Evolutionary conservation across 179 eudicot genomes (phyloP).

Genomic region (Beta macrorhiza): DNA sequence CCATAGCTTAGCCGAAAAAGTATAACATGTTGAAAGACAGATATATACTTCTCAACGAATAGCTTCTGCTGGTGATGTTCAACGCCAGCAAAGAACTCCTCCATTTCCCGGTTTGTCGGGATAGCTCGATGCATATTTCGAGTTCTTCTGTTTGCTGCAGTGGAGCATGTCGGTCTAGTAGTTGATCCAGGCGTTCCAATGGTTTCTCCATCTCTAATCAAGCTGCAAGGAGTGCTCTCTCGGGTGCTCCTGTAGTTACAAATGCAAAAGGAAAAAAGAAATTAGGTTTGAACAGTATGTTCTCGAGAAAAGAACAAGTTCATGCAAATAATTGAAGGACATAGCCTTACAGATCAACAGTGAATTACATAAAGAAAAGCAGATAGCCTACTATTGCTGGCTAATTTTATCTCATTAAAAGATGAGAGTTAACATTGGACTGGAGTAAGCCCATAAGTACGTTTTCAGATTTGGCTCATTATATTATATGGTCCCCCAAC

Average conservation of each 20-base stretch:
- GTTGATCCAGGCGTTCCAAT: slow-evolving; percentile 61
- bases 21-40: neutral
- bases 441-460: slow-evolving; percentile 17
- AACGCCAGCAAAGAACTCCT: slow-evolving; percentile 60
- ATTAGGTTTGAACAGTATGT: neutral
- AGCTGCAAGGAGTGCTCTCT: slow-evolving; percentile 84
- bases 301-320: slow-evolving; percentile 15
- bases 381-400: neutral
- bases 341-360: slow-evolving; percentile 12
- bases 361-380: slow-evolving; percentile 12
- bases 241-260: slow-evolving; percentile 58
- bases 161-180: slow-evolving; percentile 44
- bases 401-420: neutral
- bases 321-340: slow-evolving; percentile 9
- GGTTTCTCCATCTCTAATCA: slow-evolving; percentile 51
- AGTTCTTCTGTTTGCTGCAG: slow-evolving; percentile 33
- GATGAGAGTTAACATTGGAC: slow-evolving; percentile 3
- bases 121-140: slow-evolving; percentile 35
- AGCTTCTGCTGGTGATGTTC: slow-evolving; percentile 52
- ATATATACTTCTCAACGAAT: slow-evolving; percentile 55
- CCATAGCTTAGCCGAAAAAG: neutral
- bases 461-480: slow-evolving; percentile 18
- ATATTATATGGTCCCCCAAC: slow-evolving; percentile 29
- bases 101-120: slow-evolving; percentile 59
- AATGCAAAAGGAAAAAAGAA: neutral